Percentiles rank a stretch among this genome's conserved stretches.
Conservation (phyloP, 345 rosid genomes). For the Hirschfeldia incana region DNA sequence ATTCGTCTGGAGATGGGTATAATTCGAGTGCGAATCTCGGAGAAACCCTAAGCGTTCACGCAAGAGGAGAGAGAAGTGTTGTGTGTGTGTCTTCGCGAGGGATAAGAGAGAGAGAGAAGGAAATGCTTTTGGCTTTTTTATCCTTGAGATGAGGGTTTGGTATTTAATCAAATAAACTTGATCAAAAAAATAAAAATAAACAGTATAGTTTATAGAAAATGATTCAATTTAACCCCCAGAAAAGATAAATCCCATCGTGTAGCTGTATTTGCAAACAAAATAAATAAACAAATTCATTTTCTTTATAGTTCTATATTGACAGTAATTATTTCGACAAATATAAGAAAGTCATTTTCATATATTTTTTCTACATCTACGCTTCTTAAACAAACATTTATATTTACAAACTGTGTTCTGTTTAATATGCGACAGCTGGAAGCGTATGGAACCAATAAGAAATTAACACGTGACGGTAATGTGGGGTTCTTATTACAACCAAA, state of each 20-base stretch:
- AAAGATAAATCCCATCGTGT: slow-evolving; percentile 24
- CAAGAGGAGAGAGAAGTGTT: slow-evolving; percentile 28
- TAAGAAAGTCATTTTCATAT: not conserved
- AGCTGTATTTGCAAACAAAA: slow-evolving; percentile 1
- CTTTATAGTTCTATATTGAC: not conserved
- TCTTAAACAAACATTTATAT: not conserved
- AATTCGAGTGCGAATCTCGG: slow-evolving; percentile 55
- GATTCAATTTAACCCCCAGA: not conserved
- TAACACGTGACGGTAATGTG: slow-evolving; percentile 43
- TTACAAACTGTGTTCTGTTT: not conserved
- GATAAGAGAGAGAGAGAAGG: slow-evolving; percentile 18
- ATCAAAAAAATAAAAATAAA: not conserved
- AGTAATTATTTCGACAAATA: not conserved
- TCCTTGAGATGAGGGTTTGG: slow-evolving; percentile 50
- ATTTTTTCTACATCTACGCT: too few species aligned
- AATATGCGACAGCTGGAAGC: slow-evolving; percentile 16
- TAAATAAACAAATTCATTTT: not conserved
- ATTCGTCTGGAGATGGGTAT: slow-evolving; percentile 40
- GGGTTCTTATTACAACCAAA: slow-evolving; percentile 53
- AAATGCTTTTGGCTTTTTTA: slow-evolving; percentile 35
- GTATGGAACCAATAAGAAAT: not conserved
- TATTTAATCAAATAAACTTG: not conserved
- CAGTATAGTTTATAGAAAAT: not conserved
- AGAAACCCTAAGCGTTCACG: slow-evolving; percentile 52
- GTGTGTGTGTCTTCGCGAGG: slow-evolving; percentile 28